Percentiles rank a stretch among this genome's conserved stretches.
These are phyloP conservation scores for Batkoa obscura DNA, from an alignment of 371 early-diverging fungal genomes.

Conservation along the genomic window DNA sequence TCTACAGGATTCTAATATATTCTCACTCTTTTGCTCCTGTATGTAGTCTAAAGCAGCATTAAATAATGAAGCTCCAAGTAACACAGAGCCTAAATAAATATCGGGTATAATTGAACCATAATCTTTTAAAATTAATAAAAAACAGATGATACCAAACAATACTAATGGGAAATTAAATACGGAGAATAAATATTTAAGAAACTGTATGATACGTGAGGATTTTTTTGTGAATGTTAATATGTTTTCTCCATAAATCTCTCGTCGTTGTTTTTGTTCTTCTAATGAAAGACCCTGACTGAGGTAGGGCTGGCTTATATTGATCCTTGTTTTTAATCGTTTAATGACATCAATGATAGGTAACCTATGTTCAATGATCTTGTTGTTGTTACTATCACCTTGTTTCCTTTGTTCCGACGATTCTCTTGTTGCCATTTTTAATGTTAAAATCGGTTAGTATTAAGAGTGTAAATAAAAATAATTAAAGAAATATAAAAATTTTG, in stretches of 20 bases:
- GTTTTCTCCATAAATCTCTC: constrained; percentile 49
- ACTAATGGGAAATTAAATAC: constrained; percentile 77
- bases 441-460: too few relatives aligned
- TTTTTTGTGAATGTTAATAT: constrained; percentile 68
- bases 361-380: too few relatives aligned
- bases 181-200: constrained; percentile 41
- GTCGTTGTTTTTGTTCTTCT: not conserved
- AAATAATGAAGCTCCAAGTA: constrained; percentile 66
- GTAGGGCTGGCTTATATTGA: too few relatives aligned
- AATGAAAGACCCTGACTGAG: not conserved
- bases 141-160: constrained; percentile 57
- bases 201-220: constrained; percentile 42
- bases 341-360: too few relatives aligned
- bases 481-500: too few relatives aligned
- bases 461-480: too few relatives aligned
- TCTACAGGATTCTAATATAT: constrained; percentile 70
- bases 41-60: constrained; percentile 84
- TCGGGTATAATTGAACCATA: constrained; percentile 19
- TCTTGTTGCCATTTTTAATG: too few relatives aligned
- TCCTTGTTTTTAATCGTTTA: too few relatives aligned
- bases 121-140: constrained; percentile 54
- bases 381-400: too few relatives aligned
- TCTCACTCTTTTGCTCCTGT: constrained; percentile 65
- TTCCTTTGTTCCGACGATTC: too few relatives aligned
- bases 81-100: constrained; percentile 72